Percentiles rank a stretch among this genome's conserved stretches.
phyloP scores from a whole-genome alignment of 352 stramenopile species.

The Pythium myriotylum region DNA sequence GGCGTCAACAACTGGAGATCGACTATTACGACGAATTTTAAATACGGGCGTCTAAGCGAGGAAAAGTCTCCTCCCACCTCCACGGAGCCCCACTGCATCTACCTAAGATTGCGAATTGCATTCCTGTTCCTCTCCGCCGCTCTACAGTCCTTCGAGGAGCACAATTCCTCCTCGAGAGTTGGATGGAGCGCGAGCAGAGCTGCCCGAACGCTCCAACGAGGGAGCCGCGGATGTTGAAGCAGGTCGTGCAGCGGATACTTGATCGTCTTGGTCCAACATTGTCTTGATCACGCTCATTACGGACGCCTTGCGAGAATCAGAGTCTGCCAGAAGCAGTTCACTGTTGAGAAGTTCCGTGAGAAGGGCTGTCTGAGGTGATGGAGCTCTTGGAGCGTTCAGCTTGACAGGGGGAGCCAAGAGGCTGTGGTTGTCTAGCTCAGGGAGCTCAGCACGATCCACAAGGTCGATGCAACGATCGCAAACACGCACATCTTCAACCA shows the following conservation, averaged over 20 bases:
- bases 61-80: no score
- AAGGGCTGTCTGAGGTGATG: constrained; percentile 16
- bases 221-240: neutral
- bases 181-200: neutral
- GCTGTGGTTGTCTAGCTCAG: constrained; percentile 34
- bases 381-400: constrained; percentile 6
- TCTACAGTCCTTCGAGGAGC: constrained; percentile 4
- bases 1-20: no score
- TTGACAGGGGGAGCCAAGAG: constrained; percentile 34
- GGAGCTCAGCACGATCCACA: constrained; percentile 55
- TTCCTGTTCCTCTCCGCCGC: no score
- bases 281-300: constrained; percentile 57
- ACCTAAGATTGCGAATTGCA: no score
- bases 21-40: no score
- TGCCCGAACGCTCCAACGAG: neutral
- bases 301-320: constrained; percentile 38
- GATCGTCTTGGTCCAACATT: constrained; percentile 49
- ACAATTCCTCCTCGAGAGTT: constrained; percentile 15
- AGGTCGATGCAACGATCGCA: constrained; percentile 65
- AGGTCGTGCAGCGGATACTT: neutral
- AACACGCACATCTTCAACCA: constrained; percentile 43
- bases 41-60: no score
- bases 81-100: no score
- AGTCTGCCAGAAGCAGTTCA: constrained; percentile 35
- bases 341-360: constrained; percentile 50